Percentiles rank a stretch among this genome's conserved stretches.
These are phyloP conservation scores for Lentinus polychrous DNA, from an alignment of 1,284 basidiomycete species.

Conservation along the genomic window DNA sequence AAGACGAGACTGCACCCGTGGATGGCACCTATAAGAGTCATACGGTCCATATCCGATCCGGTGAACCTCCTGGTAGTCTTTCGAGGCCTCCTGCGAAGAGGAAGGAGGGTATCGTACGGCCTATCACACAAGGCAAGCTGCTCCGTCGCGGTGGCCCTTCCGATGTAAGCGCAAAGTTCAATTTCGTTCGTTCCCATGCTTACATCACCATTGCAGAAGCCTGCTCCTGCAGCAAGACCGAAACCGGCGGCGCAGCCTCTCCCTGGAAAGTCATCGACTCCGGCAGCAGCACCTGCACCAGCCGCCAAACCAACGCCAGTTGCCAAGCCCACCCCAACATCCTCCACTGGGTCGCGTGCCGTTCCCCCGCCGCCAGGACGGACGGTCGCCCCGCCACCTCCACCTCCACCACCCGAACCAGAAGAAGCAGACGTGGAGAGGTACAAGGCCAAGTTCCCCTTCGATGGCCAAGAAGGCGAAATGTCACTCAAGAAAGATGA, in stretches of 20 bases:
- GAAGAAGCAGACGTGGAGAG: conserved; percentile 63
- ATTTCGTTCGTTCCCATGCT: neutral
- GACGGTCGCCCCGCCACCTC: conserved; percentile 39
- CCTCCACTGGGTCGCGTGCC: conserved; percentile 24
- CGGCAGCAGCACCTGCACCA: no score
- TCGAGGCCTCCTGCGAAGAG: conserved; percentile 83
- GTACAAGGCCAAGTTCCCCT: conserved; percentile 86
- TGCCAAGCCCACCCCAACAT: conserved; percentile 22
- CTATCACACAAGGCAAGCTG: conserved; percentile 82
- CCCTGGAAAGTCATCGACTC: conserved; percentile 44
- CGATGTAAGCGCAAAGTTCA: conserved; percentile 31
- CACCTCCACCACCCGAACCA: conserved; percentile 44
- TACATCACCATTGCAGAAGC: conserved; percentile 13
- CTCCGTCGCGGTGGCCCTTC: conserved; percentile 73
- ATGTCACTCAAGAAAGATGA: conserved; percentile 90
- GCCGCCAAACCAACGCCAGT: conserved; percentile 22
- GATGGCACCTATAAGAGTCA: conserved; percentile 95
- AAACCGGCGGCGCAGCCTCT: conserved; percentile 53
- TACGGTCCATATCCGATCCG: conserved; percentile 81
- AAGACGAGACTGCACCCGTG: conserved; percentile 80
- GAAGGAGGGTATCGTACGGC: conserved; percentile 78
- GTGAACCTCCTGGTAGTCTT: conserved; percentile 77
- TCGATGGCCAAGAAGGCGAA: conserved; percentile 89
- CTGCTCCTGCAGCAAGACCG: conserved; percentile 40
- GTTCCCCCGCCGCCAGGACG: conserved; percentile 50